Percentiles rank a stretch among this genome's conserved stretches.
These are phyloP conservation scores for Udeniomyces megalosporus DNA, from an alignment of 768 basidiomycete genomes.

Conservation along the genomic window DNA sequence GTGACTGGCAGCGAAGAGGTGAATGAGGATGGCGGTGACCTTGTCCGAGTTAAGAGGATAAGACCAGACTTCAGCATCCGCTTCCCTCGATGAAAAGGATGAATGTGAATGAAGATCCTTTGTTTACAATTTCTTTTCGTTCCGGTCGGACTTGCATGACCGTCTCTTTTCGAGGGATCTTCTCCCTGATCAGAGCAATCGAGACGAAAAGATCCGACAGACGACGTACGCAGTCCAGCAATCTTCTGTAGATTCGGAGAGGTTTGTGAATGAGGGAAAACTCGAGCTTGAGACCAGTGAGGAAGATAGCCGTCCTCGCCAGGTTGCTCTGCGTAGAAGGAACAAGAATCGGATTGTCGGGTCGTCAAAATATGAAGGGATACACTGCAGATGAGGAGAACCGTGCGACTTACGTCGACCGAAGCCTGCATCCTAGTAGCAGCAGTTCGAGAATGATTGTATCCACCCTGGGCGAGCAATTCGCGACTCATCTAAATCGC, in stretches of 20 bases:
- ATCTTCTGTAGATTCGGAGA: constrained; percentile 5
- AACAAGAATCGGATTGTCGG: background rate
- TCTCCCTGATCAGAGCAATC: no score
- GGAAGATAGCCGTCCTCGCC: background rate
- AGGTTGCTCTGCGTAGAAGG: background rate
- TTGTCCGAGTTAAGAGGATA: no score
- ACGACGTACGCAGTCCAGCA: constrained; percentile 16
- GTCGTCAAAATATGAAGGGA: background rate
- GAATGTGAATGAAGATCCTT: no score
- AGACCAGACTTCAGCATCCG: no score
- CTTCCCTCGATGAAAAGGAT: no score
- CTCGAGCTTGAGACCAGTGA: constrained; percentile 22
- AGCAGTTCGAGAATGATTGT: background rate
- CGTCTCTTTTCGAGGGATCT: no score
- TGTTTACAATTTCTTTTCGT: no score
- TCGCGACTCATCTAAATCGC: background rate
- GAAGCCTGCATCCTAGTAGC: background rate
- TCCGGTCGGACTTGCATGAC: no score
- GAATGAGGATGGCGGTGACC: constrained; percentile 26
- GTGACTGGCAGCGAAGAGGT: constrained; percentile 25
- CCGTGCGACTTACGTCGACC: background rate
- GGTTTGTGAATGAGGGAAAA: constrained; percentile 17
- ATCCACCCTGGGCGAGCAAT: background rate
- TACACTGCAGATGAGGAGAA: background rate
- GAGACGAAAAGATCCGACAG: background rate